phyloP scores from a whole-genome alignment of 2,329 filamentous ascomycete species.

The Dactylellina cionopaga region DNA sequence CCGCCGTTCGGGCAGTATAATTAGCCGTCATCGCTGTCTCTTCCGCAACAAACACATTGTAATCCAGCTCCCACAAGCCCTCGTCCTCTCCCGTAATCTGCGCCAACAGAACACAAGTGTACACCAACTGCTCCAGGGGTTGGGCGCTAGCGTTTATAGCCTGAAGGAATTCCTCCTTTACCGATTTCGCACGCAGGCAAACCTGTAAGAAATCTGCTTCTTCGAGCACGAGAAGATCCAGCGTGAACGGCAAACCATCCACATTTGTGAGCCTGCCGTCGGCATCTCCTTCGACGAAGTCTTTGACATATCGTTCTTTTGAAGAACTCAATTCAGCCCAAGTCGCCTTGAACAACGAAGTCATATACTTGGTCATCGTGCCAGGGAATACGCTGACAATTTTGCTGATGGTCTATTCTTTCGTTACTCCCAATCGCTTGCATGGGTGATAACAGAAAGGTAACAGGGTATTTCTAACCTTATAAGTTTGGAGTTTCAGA shows the following conservation, averaged over 20 bases:
- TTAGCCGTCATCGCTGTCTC: constrained; percentile 95
- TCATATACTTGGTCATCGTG: constrained; percentile 82
- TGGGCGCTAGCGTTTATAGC: constrained; percentile 51
- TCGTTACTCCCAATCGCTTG: constrained; percentile 54
- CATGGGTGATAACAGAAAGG: constrained; percentile 20
- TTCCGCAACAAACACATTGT: constrained; percentile 93
- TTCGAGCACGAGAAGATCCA: constrained; percentile 92
- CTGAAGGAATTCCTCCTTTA: constrained; percentile 80
- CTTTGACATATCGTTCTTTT: constrained; percentile 76
- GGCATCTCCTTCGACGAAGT: constrained; percentile 85
- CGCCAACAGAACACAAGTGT: constrained; percentile 62
- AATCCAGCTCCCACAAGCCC: constrained; percentile 94
- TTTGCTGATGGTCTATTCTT: constrained; percentile 80
- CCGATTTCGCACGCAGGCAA: constrained; percentile 85
- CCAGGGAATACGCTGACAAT: constrained; percentile 84
- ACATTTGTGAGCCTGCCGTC: constrained; percentile 90
- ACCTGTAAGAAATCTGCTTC: constrained; percentile 95
- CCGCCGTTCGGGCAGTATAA: constrained; percentile 92
- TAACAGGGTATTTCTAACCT: constrained; percentile 63
- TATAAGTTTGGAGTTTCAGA: constrained; percentile 92
- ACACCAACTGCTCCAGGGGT: constrained; percentile 56
- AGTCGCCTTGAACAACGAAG: constrained; percentile 81
- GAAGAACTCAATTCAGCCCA: constrained; percentile 87
- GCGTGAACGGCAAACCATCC: constrained; percentile 89
- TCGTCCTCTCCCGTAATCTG: constrained; percentile 93